A percentile compares a stretch with the other conserved stretches of the same genome.
These are phyloP conservation scores for Aristolochia fimbriata DNA, from an alignment of 164 flowering plant genomes.

Conservation along the genomic window DNA sequence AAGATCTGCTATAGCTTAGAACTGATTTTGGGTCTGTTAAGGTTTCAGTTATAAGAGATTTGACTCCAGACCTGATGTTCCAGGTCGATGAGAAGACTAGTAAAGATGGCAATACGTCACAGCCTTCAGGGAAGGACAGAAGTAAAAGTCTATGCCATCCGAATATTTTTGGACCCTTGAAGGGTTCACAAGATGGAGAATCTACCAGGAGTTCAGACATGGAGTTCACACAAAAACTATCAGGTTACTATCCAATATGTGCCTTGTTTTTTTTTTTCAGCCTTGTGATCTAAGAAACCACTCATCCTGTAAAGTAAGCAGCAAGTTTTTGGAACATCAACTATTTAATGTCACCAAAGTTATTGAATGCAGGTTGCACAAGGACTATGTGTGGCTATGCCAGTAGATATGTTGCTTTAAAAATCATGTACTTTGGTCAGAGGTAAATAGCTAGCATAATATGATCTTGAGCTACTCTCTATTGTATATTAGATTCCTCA, in stretches of 20 bases:
- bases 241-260: too few relatives aligned
- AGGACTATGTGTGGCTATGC: not conserved
- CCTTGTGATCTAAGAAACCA: not conserved
- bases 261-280: too few relatives aligned
- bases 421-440: conserved; percentile 84
- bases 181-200: too few relatives aligned
- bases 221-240: too few relatives aligned
- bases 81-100: not conserved
- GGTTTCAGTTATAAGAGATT: not conserved
- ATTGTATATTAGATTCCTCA: not conserved
- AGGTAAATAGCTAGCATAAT: conserved; percentile 32
- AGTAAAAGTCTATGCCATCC: too few relatives aligned
- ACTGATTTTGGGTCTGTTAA: not conserved
- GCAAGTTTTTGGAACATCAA: not conserved
- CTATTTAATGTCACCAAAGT: not conserved
- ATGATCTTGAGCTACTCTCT: not conserved
- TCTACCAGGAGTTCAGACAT: too few relatives aligned
- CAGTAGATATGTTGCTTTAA: conserved; percentile 67
- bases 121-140: too few relatives aligned
- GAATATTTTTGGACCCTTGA: too few relatives aligned
- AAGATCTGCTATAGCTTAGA: not conserved
- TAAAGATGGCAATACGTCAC: too few relatives aligned
- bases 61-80: not conserved
- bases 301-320: not conserved
- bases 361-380: not conserved